phyloP scores from a whole-genome alignment of 1,139 yeast genomes.

The Arxiozyma telluris region DNA sequence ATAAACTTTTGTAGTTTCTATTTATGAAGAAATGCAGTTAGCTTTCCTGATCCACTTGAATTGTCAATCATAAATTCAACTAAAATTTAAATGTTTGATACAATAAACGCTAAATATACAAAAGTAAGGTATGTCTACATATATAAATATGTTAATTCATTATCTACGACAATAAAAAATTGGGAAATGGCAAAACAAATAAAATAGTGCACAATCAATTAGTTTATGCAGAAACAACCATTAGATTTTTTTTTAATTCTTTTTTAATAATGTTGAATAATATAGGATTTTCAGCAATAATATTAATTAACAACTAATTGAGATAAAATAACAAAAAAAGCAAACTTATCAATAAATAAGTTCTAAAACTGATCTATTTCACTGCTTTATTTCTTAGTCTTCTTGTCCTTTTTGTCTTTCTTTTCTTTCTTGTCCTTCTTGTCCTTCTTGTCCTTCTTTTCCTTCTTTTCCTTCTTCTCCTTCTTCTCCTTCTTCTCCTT shows the following conservation, averaged over 20 bases:
- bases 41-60: no score
- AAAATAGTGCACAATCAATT: background rate
- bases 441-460: conserved; percentile 48
- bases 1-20: no score
- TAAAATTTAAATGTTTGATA: background rate
- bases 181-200: no score
- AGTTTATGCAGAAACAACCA: background rate
- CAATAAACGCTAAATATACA: background rate
- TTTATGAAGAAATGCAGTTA: no score
- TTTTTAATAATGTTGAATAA: background rate
- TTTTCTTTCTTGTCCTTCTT: conserved; percentile 48
- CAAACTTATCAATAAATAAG: conserved; percentile 4
- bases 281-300: background rate
- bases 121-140: background rate
- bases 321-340: background rate
- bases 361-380: background rate
- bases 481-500: conserved; percentile 43
- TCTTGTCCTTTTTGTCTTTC: conserved; percentile 38
- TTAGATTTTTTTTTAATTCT: background rate
- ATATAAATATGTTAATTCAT: background rate
- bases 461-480: conserved; percentile 46
- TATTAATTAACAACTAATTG: background rate
- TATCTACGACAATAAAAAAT: background rate
- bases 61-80: background rate
- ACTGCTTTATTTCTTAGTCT: conserved; percentile 37